phyloP scores from a whole-genome alignment of 495 filamentous ascomycete species.

The Aspergillus kassunensis region DNA sequence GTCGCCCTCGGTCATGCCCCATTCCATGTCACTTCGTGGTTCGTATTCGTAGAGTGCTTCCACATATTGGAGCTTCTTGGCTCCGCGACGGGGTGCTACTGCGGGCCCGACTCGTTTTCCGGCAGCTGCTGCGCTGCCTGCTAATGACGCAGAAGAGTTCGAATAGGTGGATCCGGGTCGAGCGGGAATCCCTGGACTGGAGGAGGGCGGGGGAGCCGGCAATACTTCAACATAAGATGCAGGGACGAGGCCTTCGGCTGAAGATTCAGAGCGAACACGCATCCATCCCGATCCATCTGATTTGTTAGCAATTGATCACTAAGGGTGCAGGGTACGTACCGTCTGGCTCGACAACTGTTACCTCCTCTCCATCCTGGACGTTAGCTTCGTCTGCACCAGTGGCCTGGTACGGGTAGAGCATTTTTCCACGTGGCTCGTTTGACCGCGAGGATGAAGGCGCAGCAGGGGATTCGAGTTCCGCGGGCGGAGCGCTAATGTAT shows the following conservation, averaged over 20 bases:
- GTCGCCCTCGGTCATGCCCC: conserved; percentile 87
- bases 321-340: conserved; percentile 61
- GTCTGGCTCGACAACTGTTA: conserved; percentile 80
- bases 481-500: no score
- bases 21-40: conserved; percentile 80
- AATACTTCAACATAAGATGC: conserved; percentile 71
- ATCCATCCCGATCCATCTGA: conserved; percentile 90
- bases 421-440: conserved; percentile 68
- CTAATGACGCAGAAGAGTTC: conserved; percentile 69
- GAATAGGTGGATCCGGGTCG: conserved; percentile 69
- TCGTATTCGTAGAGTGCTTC: conserved; percentile 91
- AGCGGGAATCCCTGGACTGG: conserved; percentile 38
- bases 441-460: no score
- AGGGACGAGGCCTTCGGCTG: conserved; percentile 78
- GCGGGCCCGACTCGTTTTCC: conserved; percentile 86
- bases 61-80: conserved; percentile 92
- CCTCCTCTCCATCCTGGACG: conserved; percentile 70
- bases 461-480: no score
- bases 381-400: conserved; percentile 75
- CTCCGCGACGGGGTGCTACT: conserved; percentile 86
- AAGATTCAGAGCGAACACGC: conserved; percentile 61
- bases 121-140: conserved; percentile 42
- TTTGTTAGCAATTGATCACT: background rate
- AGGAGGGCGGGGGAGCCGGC: conserved; percentile 24
- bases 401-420: conserved; percentile 83